A percentile compares a stretch with the other conserved stretches of the same genome.
Conservation (phyloP, 768 basidiomycete species). For the Xanthoconium purpureum region DNA sequence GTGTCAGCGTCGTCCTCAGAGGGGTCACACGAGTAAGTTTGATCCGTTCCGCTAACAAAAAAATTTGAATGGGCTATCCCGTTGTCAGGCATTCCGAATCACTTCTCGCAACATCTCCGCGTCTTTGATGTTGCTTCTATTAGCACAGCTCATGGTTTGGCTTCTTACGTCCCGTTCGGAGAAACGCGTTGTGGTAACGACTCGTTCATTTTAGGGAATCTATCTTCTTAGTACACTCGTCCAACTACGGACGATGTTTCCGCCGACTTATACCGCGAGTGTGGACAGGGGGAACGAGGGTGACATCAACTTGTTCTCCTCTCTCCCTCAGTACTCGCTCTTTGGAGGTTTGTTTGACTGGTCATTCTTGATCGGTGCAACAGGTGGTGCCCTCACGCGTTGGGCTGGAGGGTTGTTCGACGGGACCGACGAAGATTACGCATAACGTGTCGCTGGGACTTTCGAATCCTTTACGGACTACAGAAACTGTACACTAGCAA, state of each 20-base stretch:
- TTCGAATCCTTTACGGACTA: not conserved
- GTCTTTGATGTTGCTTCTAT: conserved; percentile 69
- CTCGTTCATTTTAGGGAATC: conserved; percentile 51
- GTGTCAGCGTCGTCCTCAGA: conserved; percentile 64
- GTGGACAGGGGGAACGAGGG: conserved; percentile 5
- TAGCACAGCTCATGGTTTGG: conserved; percentile 80
- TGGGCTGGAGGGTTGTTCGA: conserved; percentile 48
- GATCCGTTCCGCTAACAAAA: not conserved
- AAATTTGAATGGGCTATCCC: not conserved
- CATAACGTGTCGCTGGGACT: conserved; percentile 9
- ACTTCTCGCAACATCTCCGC: conserved; percentile 70
- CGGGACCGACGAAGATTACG: conserved; percentile 15
- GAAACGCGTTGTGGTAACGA: not conserved
- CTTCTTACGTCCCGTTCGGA: conserved; percentile 11
- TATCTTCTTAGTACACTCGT: conserved; percentile 82
- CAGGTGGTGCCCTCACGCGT: conserved; percentile 41
- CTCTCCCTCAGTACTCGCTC: conserved; percentile 69
- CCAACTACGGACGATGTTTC: conserved; percentile 79
- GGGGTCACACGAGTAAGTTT: conserved; percentile 58
- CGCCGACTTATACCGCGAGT: conserved; percentile 40
- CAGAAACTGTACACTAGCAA: conserved; percentile 3
- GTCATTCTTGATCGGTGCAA: conserved; percentile 63
- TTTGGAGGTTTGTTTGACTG: conserved; percentile 76
- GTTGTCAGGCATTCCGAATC: conserved; percentile 53
- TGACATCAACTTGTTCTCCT: conserved; percentile 58